Base-by-base conservation (phyloP, 2,329 filamentous ascomycete species). In the Orbilia brochopaga region DNA sequence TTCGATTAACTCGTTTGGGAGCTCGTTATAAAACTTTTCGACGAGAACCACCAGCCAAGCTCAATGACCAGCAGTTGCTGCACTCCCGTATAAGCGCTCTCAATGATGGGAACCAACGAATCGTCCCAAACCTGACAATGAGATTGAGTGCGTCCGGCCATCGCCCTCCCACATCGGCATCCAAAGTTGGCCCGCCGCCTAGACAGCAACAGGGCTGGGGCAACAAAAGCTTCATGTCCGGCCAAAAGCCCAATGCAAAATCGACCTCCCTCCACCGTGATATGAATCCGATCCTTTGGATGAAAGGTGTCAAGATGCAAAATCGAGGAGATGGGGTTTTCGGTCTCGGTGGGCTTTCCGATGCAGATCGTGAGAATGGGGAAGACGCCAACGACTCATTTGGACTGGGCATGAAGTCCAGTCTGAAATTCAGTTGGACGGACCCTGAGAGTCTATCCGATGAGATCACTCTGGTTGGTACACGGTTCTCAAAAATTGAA, bases 21-120 rank as follows among this genome's bases (percentile, higher is more conserved):
- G 91, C 92, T 4, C 81, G 84, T 1, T 97, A 97, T 81, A 90
- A 89, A 78, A 93, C 90, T 0, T 97, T 93, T 77, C 87, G 90
- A 51, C 87, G 91, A 44, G 83, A 89, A 19, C 88, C 89, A 60
- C 35, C 32, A 8, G 21, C 56, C n/a, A 70, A 70, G 30, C 7
- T 40, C 0, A 59, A 51, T 44, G 66, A 70, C 24, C 61, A 59
- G 32, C 21, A 44, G 23, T 30, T 54, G 5, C 17, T 50, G n/a
- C 53, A 46, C 10, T 37, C 66, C 21, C 66, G 60, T 11, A 17
- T 55, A 10, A 60, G 48, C 32, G 59, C 37, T 5, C 51, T 70
- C 11, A 44, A 23, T 17, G 66, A 70, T 24, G 51, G 48, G 8
- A 32, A 40, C 2, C 59, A 70, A 23, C 66, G 66, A 24, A 60